These are phyloP conservation scores for Aristolochia contorta DNA, from an alignment of 164 flowering plant genomes.

Conservation along the genomic window DNA sequence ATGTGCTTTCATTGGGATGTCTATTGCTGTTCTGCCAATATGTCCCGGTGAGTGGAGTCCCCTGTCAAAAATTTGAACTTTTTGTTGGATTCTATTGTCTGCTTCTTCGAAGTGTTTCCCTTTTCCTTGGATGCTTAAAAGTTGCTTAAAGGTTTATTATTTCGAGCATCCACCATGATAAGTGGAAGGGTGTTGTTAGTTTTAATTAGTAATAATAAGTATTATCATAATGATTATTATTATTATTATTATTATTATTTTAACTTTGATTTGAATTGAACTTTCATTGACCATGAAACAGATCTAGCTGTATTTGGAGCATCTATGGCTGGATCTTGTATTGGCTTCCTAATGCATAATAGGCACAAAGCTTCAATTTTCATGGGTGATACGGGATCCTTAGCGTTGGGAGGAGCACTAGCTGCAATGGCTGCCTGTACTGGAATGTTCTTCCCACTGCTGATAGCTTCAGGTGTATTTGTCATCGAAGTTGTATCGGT, in stretches of 20 bases:
- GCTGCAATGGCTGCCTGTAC: conserved; percentile 97
- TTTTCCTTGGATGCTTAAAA: not conserved
- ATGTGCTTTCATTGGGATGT: conserved; percentile 79
- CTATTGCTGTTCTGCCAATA: conserved; percentile 88
- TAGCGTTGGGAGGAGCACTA: conserved; percentile 84
- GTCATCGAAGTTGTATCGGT: conserved; percentile 61
- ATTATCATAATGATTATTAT: too few relatives aligned
- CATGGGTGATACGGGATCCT: conserved; percentile 88
- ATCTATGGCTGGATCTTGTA: conserved; percentile 95
- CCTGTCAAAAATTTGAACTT: not conserved
- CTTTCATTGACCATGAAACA: conserved; percentile 12
- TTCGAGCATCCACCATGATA: too few relatives aligned
- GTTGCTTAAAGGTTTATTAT: too few relatives aligned
- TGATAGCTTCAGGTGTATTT: conserved; percentile 71
- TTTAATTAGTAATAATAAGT: too few relatives aligned
- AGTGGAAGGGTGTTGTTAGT: not conserved
- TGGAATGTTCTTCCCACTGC: conserved; percentile 89
- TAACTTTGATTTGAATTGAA: not conserved
- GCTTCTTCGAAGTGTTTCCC: not conserved
- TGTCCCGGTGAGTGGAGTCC: conserved; percentile 51
- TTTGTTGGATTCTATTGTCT: not conserved
- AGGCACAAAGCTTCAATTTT: conserved; percentile 80
- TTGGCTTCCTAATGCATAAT: conserved; percentile 86
- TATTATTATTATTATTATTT: not conserved
- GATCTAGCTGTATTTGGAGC: conserved; percentile 84